Evolutionary conservation across 176 grass and related monocot genomes (phyloP).

Genomic region (Triticum monococcum): DNA sequence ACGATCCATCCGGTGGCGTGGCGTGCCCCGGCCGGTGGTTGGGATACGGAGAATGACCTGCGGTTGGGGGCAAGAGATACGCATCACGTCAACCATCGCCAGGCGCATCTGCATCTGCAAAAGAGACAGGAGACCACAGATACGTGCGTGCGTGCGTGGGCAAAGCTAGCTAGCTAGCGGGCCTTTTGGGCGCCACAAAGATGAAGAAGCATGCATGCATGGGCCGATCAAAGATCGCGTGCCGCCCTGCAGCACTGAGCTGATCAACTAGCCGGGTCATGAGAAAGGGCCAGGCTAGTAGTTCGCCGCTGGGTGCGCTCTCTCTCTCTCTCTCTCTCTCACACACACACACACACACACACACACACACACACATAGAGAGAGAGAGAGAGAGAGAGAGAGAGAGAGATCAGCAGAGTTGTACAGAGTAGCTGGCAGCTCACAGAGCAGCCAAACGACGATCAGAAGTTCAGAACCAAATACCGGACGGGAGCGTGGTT

Average conservation of each 20-base stretch:
- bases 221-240: neutral
- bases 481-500: too few species aligned
- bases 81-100: neutral
- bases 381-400: too few species aligned
- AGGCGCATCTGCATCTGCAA: neutral
- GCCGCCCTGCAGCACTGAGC: neutral
- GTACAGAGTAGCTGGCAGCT: too few species aligned
- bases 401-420: too few species aligned
- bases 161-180: neutral
- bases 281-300: neutral
- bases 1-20: neutral
- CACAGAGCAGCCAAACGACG: too few species aligned
- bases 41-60: neutral
- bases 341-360: too few species aligned
- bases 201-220: too few species aligned
- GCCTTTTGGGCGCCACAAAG: neutral
- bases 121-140: neutral
- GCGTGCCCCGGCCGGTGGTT: neutral
- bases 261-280: neutral
- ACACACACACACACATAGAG: too few species aligned
- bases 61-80: neutral
- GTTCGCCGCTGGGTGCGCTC: neutral
- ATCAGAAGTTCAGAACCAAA: too few species aligned
- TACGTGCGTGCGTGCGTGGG: neutral
- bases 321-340: too few species aligned